Conservation (phyloP, 169 alveolate genomes). For the Plasmodium yoelii region DNA sequence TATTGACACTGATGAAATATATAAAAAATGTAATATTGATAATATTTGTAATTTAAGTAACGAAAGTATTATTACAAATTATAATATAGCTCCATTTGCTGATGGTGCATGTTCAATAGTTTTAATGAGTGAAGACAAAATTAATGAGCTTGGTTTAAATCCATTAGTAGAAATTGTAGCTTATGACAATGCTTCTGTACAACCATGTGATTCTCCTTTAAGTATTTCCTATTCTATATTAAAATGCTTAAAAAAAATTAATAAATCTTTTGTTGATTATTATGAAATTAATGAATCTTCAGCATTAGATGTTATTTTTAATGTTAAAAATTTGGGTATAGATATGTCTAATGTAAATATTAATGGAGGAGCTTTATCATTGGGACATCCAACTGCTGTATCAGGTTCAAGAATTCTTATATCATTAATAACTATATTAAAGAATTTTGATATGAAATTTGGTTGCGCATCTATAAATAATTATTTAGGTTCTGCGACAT, state of each 20-base stretch:
- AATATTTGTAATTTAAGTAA: constrained; percentile 66
- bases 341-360: constrained; percentile 80
- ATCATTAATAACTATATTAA: constrained; percentile 79
- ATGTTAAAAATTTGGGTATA: constrained; percentile 57
- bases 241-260: constrained; percentile 30
- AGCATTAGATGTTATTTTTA: constrained; percentile 78
- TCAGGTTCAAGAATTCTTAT: constrained; percentile 82
- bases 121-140: constrained; percentile 70
- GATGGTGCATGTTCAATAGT: constrained; percentile 72
- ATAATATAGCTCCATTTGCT: constrained; percentile 69
- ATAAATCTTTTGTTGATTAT: constrained; percentile 77
- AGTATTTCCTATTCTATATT: constrained; percentile 60
- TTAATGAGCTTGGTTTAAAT: constrained; percentile 39
- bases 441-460: constrained; percentile 76
- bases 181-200: constrained; percentile 76
- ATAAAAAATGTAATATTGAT: constrained; percentile 53
- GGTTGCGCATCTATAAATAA: constrained; percentile 82
- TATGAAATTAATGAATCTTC: constrained; percentile 82
- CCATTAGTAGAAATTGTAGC: constrained; percentile 78
- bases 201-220: constrained; percentile 69
- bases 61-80: constrained; percentile 44
- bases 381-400: constrained; percentile 84
- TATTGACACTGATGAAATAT: constrained; percentile 40
- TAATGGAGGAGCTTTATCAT: constrained; percentile 79
- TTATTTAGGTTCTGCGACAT: constrained; percentile 78